Base-by-base conservation (phyloP, 2,329 filamentous ascomycete genomes). In the Ophiocordyceps australis region DNA sequence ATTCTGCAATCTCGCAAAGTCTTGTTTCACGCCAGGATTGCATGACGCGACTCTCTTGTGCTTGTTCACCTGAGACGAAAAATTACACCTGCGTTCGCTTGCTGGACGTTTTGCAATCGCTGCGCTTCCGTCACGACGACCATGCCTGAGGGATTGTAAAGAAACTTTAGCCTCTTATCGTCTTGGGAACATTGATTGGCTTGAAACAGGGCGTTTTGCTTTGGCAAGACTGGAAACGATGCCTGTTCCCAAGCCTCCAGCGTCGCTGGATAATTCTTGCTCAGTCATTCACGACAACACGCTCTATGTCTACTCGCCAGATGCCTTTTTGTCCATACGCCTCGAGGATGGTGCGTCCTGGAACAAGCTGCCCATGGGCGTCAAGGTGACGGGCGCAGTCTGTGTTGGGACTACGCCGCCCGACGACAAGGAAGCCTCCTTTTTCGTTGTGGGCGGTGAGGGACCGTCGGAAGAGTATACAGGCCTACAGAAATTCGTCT, bases 381-480 rank as follows among this genome's bases (percentile, higher is more conserved):
- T 74, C 32, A 56, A 71, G 12, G 78, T 93, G 14, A 71, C 67
- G 2, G 80, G 78, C 23, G 80, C 67, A 21, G 69, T 70, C 6
- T 95, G 86, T 49, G 76, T 92, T 14, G 73, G 72, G 28, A 73
- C 72, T 20, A 65, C 62, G 14, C 62, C 74, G 14, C 62, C 61
- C 13, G 61, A 77, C 34, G 44, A 60, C 12, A 54, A 58, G 21
- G 52, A 65, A 26, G 61, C 74, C 5, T 76, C 65, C 15, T 60
- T 94, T 17, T 93, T 76, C 43, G 63, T 94, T 24, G 70, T 95
- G 20, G 86, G 86, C 38, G 86, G 86, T 25, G 65, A 59, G 22
- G 56, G 46, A 15, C 46, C 44, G 30, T 52, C 59, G 11, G 43
- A 53, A 1, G 52, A 55, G 25, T 91, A 89, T 43, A 54, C 66